These are phyloP conservation scores for Paraphoma sp. DNA, from an alignment of 2,329 filamentous ascomycete species.

Conservation along the genomic window DNA sequence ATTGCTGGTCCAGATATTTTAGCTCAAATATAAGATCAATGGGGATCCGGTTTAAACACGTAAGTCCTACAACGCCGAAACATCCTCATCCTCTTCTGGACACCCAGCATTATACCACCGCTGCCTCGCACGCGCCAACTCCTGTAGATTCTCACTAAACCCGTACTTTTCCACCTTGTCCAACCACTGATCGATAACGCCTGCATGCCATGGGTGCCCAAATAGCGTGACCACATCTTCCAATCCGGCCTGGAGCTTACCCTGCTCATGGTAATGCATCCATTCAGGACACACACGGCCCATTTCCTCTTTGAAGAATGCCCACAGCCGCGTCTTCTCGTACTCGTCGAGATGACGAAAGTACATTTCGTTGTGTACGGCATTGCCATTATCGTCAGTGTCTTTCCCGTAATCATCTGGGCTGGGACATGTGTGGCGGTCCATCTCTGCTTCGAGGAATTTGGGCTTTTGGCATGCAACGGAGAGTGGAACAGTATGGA, in stretches of 20 bases:
- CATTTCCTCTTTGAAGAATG: conserved; percentile 21
- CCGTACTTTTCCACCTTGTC: no score
- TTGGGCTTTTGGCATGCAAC: conserved; percentile 14
- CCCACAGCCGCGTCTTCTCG: conserved; percentile 12
- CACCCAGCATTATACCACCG: no score
- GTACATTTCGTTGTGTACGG: conserved; percentile 4
- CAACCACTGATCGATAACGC: no score
- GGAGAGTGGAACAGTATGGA: conserved; percentile 12
- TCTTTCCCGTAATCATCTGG: neutral
- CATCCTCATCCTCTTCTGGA: no score
- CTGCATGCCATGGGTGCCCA: no score
- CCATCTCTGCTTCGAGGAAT: conserved; percentile 11
- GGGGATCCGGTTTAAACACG: no score
- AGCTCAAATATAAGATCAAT: no score
- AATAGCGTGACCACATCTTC: neutral
- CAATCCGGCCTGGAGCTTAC: conserved; percentile 8
- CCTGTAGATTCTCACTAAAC: no score
- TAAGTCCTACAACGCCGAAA: no score
- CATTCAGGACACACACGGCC: conserved; percentile 13
- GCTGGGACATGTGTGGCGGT: neutral
- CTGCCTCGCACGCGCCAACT: no score
- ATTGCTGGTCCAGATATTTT: no score
- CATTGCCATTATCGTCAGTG: no score
- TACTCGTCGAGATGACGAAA: conserved; percentile 5
- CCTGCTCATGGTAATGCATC: neutral